Base-by-base conservation (phyloP, 768 basidiomycete genomes). In the Mycena venus region DNA sequence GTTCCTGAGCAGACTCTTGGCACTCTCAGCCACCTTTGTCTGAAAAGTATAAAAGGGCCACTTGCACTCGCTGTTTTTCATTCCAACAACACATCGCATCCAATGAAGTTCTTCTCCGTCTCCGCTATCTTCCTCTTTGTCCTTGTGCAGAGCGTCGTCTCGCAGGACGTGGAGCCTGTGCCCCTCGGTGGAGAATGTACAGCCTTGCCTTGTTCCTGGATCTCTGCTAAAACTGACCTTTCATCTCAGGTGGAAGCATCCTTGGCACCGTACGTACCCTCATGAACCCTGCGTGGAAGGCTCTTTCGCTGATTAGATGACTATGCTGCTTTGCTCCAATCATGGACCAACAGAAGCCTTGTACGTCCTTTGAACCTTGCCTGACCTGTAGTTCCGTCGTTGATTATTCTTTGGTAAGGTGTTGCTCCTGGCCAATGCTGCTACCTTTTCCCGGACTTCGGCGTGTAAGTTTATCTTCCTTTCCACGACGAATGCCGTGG, bases 391-490 rank as follows among this genome's bases (percentile, higher is more conserved):
- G n/a, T 5, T 7, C n/a, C 10, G 29, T 19, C 11, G 25, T 42
- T 59, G 36, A 62, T 27, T 23, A 3, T 25, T 21, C 34, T 53
- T 38, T 53, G 2, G 25, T 19, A 15, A 67, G 65, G 65, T 21
- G 66, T 44, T 17, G 4, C 21, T 4, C 36, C 15, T 0, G 64
- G 49, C 11, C 10, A 23, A 49, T 73, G 72, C 66, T 73, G 72
- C 65, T 73, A 73, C 23, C 34, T 73, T 36, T 3, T 55, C 25
- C 72, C 72, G 21, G 72, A 73, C 66, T 10, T 42, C n/a, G 72
- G 72, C 49, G 5, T 68, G 72, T 68, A 51, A 31, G 72, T 59
- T 10, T 8, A 0, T 12, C 21, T 25, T 19, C 15, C n/a, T 36
- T 9, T n/a, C 15, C 3, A 60, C 34, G 19, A n/a, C 8, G 14